These are phyloP conservation scores for Fistulifera pelliculosa DNA, from an alignment of 108 stramenopile species.

Conservation along the genomic window DNA sequence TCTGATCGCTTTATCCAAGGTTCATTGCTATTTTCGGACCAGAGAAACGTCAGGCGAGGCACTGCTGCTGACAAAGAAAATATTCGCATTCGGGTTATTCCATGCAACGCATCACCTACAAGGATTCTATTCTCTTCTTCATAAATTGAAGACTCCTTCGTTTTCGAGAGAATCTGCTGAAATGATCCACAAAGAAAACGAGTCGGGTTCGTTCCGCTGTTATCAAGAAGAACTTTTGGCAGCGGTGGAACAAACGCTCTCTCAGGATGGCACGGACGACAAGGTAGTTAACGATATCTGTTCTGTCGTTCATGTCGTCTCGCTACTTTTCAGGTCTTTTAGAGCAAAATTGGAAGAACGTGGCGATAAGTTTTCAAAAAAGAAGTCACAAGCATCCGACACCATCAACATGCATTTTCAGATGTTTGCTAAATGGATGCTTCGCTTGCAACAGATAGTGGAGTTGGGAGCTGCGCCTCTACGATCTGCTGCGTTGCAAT, in stretches of 20 bases:
- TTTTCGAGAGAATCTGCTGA: neutral
- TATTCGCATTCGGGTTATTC: slow-evolving; percentile 29
- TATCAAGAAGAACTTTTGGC: slow-evolving; percentile 35
- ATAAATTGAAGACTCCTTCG: neutral
- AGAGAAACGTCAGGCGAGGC: neutral
- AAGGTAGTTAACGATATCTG: neutral
- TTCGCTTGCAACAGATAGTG: slow-evolving; percentile 4
- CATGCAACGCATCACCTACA: slow-evolving; percentile 55
- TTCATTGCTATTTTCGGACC: neutral
- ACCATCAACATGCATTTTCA: slow-evolving; percentile 17
- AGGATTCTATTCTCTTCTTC: slow-evolving; percentile 43
- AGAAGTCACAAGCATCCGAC: neutral
- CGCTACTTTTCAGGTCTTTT: slow-evolving; percentile 1
- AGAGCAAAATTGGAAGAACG: neutral
- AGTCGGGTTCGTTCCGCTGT: slow-evolving; percentile 18
- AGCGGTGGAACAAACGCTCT: neutral
- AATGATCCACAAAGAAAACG: neutral
- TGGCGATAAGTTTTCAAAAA: slow-evolving; percentile 1
- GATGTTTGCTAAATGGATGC: slow-evolving; percentile 17
- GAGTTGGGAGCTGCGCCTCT: slow-evolving; percentile 15
- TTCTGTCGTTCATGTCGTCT: neutral
- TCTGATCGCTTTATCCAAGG: neutral
- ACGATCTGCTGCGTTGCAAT: slow-evolving; percentile 7
- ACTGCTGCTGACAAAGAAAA: neutral
- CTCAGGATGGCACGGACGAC: neutral